Base-by-base conservation (phyloP, 805 yeast genomes). In the Ogataea degrootiae region DNA sequence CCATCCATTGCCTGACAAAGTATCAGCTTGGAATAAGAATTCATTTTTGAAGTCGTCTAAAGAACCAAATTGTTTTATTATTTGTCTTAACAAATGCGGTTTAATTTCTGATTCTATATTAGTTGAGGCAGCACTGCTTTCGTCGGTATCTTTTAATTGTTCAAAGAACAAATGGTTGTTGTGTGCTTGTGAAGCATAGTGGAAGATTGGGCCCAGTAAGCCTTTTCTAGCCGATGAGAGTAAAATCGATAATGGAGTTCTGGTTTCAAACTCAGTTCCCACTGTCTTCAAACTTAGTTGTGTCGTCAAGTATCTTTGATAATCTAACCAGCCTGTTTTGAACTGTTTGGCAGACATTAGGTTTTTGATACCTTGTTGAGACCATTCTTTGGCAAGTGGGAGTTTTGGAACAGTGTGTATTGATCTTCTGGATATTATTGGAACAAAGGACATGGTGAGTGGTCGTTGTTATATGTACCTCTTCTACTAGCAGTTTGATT, bases 121-220 rank as follows among this genome's bases (percentile, higher is more conserved):
- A 26, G 36, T 34, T 11, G n/a, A 34, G 34, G 37, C 36, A 73
- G 61, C 36, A 61, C 60, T 39, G 50, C 42, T 40, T 33, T 45
- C 37, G 59, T 56, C 21, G 48, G 54, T 39, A 50, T 57, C 60
- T 41, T 50, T 61, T 44, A 83, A 69, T 59, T 85, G 86, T 64
- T 85, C 80, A 60, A 90, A 82, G 59, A 86, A 89, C 43, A 94
- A 75, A 68, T 92, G 99, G 71, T 94, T 94, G 69, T 90, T 91
- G 70, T 87, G 92, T 2, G 90, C 83, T 63, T 87, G 96, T 5
- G 96, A 87, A 3, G 98, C 97, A 60, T 76, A 80, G 68, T 91
- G 94, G 74, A 84, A 91, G n/a, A 79, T 67, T 46, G 79, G 78
- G 34, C 90, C 83, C 57, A 79, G 78, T 31, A 81, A 78, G 31